phyloP scores from a whole-genome alignment of 1,284 basidiomycete genomes.

The Waitea zeae region DNA sequence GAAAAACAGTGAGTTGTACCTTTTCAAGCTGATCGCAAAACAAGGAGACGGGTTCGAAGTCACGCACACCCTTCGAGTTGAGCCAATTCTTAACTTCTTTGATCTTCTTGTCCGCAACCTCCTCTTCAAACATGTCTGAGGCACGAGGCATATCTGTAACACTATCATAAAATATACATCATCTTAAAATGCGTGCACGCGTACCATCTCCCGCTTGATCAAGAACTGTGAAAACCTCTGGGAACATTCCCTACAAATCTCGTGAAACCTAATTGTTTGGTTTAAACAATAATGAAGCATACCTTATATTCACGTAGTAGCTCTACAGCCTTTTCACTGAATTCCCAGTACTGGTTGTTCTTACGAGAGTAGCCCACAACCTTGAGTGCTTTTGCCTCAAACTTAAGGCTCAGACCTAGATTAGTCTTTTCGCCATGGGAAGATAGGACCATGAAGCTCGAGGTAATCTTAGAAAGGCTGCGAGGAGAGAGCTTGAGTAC shows the following conservation, averaged over 20 bases:
- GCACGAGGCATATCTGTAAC: conserved; percentile 54
- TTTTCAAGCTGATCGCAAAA: conserved; percentile 86
- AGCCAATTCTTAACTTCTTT: conserved; percentile 79
- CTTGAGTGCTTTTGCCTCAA: conserved; percentile 91
- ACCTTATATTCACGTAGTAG: conserved; percentile 78
- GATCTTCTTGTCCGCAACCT: conserved; percentile 53
- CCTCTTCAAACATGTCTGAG: conserved; percentile 51
- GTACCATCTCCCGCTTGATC: conserved; percentile 55
- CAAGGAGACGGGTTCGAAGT: conserved; percentile 86
- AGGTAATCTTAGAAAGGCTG: conserved; percentile 79
- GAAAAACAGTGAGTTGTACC: too few relatives aligned
- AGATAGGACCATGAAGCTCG: conserved; percentile 76
- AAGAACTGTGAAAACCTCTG: conserved; percentile 61
- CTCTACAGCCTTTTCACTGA: conserved; percentile 72
- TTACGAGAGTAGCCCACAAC: conserved; percentile 90
- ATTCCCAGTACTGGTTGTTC: conserved; percentile 82
- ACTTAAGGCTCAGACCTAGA: conserved; percentile 89
- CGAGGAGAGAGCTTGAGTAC: conserved; percentile 57
- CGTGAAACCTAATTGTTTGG: background rate
- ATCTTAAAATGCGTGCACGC: conserved; percentile 8
- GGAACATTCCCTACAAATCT: conserved; percentile 43
- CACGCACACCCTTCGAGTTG: conserved; percentile 69
- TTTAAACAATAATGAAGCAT: conserved; percentile 5
- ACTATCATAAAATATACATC: conserved; percentile 4
- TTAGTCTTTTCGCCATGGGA: conserved; percentile 73